Evolutionary conservation across 768 basidiomycete genomes (phyloP), one percentile per base, ranked within the genome.

Genomic region (Omphalotus guepiniiformis): DNA sequence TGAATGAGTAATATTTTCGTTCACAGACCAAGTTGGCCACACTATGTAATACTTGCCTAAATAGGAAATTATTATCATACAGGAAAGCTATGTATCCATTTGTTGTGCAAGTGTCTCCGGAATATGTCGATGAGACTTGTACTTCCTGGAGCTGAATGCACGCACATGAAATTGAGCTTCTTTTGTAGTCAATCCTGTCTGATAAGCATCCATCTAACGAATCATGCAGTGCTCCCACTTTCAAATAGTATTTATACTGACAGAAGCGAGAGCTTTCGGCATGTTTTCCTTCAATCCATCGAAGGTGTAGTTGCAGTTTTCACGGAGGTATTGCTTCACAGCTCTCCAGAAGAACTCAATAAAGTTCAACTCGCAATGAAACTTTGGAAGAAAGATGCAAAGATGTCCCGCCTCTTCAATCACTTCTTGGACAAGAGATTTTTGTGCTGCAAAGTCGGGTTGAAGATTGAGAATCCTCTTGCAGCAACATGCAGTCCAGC

Each of bases 151-250:
- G 45, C 68, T 67, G 53, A 64, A 64, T 21, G 48, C 15, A 43
- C 59, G 55, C 2, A 69, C 64, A 38, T 64, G 38, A 1, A 48
- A 9, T 42, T 68, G 65, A 27, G 66, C 65, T 48, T 61, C 60
- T 30, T 54, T 54, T 3, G 59, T 55, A 23, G 39, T 45, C 15
- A 68, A 39, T 11, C 63, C 63, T 13, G 39, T 32, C 19, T 49
- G 2, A 45, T 70, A 71, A n/a, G 68, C 64, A 38, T 66, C 56
- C 51, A 68, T 63, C 55, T 59, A 69, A 18, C 64, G 18, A 23
- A 44, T 23, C 52, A 61, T 59, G 4, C 55, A 45, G 51, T 69
- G 62, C 40, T 71, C 64, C 68, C 68, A 71, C 35, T 58, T 55
- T 21, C 61, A 52, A 19, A 69, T 64, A 3, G 63, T 60, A 9